Percentiles rank a stretch among this genome's conserved stretches.
Evolutionary conservation across 176 grass and related monocot genomes (phyloP).

Genomic region (Carex littledalei): DNA sequence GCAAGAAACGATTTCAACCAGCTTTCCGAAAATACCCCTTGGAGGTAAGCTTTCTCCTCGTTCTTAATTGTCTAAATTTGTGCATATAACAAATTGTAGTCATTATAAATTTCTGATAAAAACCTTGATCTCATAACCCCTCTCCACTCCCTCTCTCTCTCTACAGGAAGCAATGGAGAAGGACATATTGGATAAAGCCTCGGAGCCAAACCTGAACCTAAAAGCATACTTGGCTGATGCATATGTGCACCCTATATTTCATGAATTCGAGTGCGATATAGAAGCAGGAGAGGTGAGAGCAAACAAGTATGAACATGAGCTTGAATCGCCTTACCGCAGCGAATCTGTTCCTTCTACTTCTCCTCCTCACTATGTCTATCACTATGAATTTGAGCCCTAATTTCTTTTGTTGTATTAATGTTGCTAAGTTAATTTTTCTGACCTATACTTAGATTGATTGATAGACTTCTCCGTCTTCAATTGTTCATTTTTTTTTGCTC

Average conservation of each 20-base stretch:
- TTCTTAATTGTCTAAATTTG: background rate
- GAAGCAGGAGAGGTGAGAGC: conserved; percentile 43
- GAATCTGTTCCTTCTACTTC: conserved; percentile 25
- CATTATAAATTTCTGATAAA: background rate
- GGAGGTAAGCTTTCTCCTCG: conserved; percentile 36
- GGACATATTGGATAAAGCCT: conserved; percentile 60
- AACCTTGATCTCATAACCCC: background rate
- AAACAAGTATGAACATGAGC: conserved; percentile 35
- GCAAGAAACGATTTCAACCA: conserved; percentile 86
- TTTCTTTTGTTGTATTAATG: background rate
- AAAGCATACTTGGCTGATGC: conserved; percentile 72
- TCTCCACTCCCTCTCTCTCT: background rate
- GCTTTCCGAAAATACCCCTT: conserved; percentile 90
- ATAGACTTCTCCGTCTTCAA: background rate
- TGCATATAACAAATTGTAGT: background rate
- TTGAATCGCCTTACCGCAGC: background rate
- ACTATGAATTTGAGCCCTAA: conserved; percentile 56
- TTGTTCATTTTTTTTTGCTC: background rate
- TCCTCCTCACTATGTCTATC: conserved; percentile 52
- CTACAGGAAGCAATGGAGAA: conserved; percentile 90
- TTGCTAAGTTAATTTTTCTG: background rate
- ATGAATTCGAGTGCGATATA: conserved; percentile 36
- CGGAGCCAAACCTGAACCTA: conserved; percentile 77
- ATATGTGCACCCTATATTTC: conserved; percentile 92
- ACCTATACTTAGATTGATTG: background rate